phyloP scores from a whole-genome alignment of 768 basidiomycete genomes.

The Guyanaporus albipodus region DNA sequence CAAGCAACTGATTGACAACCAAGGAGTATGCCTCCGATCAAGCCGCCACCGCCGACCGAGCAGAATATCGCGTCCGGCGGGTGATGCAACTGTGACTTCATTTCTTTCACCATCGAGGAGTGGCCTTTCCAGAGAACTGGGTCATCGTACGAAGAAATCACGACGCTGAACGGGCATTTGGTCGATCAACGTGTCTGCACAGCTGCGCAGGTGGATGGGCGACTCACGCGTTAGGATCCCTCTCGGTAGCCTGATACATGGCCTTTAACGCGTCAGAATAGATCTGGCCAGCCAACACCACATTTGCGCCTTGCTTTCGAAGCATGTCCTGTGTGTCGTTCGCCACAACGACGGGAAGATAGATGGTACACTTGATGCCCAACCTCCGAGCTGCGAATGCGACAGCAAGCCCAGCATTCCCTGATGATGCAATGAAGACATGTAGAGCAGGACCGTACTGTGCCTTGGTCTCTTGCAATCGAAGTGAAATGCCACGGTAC shows the following conservation, averaged over 20 bases:
- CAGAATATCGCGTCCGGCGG: conserved; percentile 74
- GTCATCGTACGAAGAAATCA: conserved; percentile 72
- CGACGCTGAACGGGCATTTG: conserved; percentile 39
- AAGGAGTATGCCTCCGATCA: conserved; percentile 63
- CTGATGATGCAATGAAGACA: conserved; percentile 67
- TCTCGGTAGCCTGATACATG: conserved; percentile 44
- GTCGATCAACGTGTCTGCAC: background rate
- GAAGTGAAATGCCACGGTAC: conserved; percentile 64
- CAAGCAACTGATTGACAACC: conserved; percentile 65
- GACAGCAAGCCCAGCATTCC: conserved; percentile 76
- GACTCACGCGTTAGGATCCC: conserved; percentile 43
- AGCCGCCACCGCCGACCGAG: conserved; percentile 71
- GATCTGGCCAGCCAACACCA: conserved; percentile 52
- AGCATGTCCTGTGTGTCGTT: conserved; percentile 48
- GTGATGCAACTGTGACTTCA: conserved; percentile 46
- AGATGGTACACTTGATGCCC: conserved; percentile 60
- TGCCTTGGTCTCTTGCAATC: conserved; percentile 49
- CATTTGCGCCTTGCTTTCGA: conserved; percentile 49
- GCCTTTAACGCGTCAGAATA: conserved; percentile 55
- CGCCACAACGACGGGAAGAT: conserved; percentile 53
- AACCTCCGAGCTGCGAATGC: conserved; percentile 59
- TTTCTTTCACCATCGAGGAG: conserved; percentile 67
- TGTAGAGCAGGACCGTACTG: conserved; percentile 53
- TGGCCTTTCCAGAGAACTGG: conserved; percentile 72
- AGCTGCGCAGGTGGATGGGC: background rate